These are phyloP conservation scores for Diaporthe sp. DNA, from an alignment of 2,329 filamentous ascomycete species.

Conservation along the genomic window DNA sequence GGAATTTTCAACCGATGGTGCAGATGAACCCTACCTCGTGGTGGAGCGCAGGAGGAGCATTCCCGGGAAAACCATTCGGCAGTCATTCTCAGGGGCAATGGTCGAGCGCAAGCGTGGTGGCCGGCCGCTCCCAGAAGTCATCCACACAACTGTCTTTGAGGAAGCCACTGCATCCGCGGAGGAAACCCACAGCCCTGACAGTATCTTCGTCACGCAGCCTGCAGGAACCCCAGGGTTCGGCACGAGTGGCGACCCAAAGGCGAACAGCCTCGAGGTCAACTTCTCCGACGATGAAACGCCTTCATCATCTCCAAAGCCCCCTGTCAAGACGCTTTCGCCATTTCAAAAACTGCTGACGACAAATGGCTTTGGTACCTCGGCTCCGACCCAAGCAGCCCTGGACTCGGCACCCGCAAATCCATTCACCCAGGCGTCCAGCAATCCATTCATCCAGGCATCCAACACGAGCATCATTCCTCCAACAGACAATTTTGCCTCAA, in stretches of 20 bases:
- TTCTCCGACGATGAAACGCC: constrained; percentile 31
- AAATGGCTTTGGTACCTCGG: not conserved
- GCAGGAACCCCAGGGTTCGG: constrained; percentile 12
- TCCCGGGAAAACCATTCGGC: constrained; percentile 61
- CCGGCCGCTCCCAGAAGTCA: constrained; percentile 62
- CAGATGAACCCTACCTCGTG: constrained; percentile 51
- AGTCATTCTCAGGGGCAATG: constrained; percentile 64
- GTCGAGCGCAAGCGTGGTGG: constrained; percentile 70
- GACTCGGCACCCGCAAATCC: constrained; percentile 27
- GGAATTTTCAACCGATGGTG: constrained; percentile 56
- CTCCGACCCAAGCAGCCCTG: not conserved
- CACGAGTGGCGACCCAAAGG: not conserved
- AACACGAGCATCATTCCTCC: not conserved
- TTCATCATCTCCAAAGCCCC: constrained; percentile 28
- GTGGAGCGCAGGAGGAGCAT: constrained; percentile 56
- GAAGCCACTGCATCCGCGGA: constrained; percentile 39
- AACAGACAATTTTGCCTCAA: not conserved
- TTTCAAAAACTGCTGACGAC: constrained; percentile 15
- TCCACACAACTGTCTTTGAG: constrained; percentile 65
- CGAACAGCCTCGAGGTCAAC: constrained; percentile 12
- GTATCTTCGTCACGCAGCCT: constrained; percentile 41
- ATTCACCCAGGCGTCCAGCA: not conserved
- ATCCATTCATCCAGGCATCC: not conserved
- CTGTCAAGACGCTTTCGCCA: constrained; percentile 12
- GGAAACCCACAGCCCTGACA: constrained; percentile 35